phyloP scores from a whole-genome alignment of 768 basidiomycete species.

The Leccinum broughii region DNA sequence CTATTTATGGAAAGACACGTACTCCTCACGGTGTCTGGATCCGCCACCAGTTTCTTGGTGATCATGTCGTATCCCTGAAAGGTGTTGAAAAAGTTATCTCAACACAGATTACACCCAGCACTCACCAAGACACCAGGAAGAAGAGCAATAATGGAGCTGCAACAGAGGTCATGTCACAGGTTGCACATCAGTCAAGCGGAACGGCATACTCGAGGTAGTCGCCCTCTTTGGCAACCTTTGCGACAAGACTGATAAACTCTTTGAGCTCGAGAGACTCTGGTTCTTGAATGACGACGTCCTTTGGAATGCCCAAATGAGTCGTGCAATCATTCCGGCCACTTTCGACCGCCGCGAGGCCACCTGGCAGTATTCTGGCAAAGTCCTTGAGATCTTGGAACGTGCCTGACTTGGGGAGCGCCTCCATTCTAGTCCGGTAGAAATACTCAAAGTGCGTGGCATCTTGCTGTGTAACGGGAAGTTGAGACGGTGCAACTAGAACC shows the following conservation, averaged over 20 bases:
- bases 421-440: constrained; percentile 2
- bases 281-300: neutral
- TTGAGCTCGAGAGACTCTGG: neutral
- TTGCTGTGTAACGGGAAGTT: neutral
- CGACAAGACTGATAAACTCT: neutral
- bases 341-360: neutral
- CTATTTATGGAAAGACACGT: neutral
- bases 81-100: neutral
- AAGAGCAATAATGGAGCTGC: constrained; percentile 2
- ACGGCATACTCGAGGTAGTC: constrained; percentile 9
- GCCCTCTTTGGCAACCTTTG: neutral
- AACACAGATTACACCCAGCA: neutral
- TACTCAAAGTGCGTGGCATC: constrained; percentile 9
- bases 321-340: neutral
- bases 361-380: neutral
- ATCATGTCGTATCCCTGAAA: constrained; percentile 4
- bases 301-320: neutral
- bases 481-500: neutral
- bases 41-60: neutral
- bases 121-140: constrained; percentile 11
- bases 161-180: neutral
- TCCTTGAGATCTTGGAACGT: constrained; percentile 2
- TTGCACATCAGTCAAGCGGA: neutral
- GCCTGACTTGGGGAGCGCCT: neutral
- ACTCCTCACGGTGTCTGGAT: constrained; percentile 6